Percentiles rank a stretch among this genome's conserved stretches.
phyloP scores from a whole-genome alignment of 2,329 filamentous ascomycete genomes.

The Ophiostoma piceae region DNA sequence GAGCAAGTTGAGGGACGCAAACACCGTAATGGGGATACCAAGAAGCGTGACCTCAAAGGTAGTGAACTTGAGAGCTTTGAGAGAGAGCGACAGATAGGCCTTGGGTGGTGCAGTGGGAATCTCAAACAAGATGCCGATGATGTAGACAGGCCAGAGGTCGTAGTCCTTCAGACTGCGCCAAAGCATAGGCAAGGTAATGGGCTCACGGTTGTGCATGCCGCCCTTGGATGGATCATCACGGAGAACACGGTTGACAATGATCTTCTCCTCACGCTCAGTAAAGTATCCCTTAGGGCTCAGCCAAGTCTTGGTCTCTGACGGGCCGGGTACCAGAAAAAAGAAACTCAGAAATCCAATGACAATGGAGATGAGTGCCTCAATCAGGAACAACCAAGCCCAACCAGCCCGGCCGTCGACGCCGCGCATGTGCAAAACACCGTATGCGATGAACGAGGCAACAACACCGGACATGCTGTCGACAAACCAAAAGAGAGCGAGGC shows the following conservation, averaged over 20 bases:
- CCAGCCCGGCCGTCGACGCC: conserved; percentile 36
- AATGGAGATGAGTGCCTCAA: conserved; percentile 47
- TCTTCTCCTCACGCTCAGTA: conserved; percentile 50
- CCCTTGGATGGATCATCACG: conserved; percentile 56
- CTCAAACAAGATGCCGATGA: conserved; percentile 23
- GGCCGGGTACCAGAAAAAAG: conserved; percentile 43
- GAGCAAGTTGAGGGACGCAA: conserved; percentile 2
- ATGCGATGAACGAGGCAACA: conserved; percentile 35
- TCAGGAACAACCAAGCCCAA: conserved; percentile 46
- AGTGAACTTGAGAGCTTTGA: conserved; percentile 23
- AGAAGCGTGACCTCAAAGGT: conserved; percentile 27
- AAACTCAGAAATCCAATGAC: conserved; percentile 41
- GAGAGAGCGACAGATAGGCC: conserved; percentile 24
- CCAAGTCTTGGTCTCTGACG: conserved; percentile 40
- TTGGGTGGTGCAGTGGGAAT: conserved; percentile 22
- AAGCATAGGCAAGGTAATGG: conserved; percentile 41
- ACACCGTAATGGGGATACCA: conserved; percentile 21
- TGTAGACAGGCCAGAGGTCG: conserved; percentile 27
- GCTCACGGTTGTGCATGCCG: conserved; percentile 55
- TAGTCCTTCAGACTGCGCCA: conserved; percentile 23
- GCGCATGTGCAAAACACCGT: conserved; percentile 35
- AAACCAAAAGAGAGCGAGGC: conserved; percentile 36
- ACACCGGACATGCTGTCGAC: conserved; percentile 33
- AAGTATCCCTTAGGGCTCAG: conserved; percentile 51
- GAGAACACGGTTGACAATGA: conserved; percentile 52